Evolutionary conservation across 2,329 filamentous ascomycete genomes (phyloP), one percentile per base, ranked within the genome.

Genomic region (Colletotrichum noveboracense): DNA sequence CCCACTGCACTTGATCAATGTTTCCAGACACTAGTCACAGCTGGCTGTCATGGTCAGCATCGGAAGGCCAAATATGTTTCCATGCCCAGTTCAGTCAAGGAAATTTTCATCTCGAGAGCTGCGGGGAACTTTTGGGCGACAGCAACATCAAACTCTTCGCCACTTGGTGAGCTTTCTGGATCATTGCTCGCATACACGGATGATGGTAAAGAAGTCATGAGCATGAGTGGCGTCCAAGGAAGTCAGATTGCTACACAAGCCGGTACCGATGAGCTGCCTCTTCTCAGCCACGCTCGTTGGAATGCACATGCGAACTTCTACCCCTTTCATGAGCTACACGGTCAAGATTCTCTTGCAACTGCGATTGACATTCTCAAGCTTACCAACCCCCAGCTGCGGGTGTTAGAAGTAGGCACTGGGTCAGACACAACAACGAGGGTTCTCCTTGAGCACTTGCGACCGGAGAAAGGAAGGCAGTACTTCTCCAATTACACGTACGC

Each of bases 1-100:
- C 86, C 86, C 0, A 80, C 80, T 3, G 83, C 82, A 64, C 80
- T 87, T 24, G 85, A 87, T 70, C 76, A 79, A n/a, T 80, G 78
- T 43, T 68, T 85, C 21, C 83, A 84, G 65, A 76, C 82, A 2
- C 71, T 80, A 9, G 78, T 80, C 62, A 74, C 79, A 6, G 80
- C 81, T 8, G 67, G 16, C 6, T 71, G 69, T 16, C 60, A 66
- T 21, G 60, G 69, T 2, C 60, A 34, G 16, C 38, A 38, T 6
- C 36, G 69, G 24, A 55, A 71, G 7, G 48, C 60, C 21, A 66
- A 66, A 43, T 66, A 66, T 14, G 34, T 62, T n/a, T 43, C 34
- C 3, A 65, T 65, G 62, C 62, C 62, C 0, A 65, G 34, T 10
- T 65, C 62, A 9, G 62, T 65, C 1, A 65, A 48, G 34, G 21